Conservation (phyloP, 495 filamentous ascomycete genomes). For the Trichoderma erinaceum region DNA sequence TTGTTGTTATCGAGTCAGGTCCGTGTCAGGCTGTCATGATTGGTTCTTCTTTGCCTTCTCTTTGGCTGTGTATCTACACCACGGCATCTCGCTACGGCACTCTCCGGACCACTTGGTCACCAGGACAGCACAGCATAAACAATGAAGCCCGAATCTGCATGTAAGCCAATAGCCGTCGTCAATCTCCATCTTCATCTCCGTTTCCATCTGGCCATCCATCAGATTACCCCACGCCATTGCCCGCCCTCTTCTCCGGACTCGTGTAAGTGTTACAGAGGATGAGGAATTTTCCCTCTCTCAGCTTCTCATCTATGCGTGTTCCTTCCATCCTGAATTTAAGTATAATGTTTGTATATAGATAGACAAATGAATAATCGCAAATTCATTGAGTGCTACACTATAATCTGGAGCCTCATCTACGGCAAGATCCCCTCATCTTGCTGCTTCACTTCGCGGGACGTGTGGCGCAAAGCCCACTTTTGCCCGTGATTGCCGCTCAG, state of each 20-base stretch:
- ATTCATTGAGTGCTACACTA: not conserved
- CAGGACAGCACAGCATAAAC: not conserved
- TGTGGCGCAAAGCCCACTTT: conserved; percentile 6
- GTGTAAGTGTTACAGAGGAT: no score
- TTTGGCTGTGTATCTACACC: no score
- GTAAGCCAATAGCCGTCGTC: not conserved
- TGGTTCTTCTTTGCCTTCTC: no score
- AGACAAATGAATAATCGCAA: no score
- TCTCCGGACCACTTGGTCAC: not conserved
- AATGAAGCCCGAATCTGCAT: not conserved
- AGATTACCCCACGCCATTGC: not conserved
- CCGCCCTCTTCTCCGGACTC: no score
- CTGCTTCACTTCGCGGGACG: not conserved
- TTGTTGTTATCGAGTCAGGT: no score
- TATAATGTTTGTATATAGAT: no score
- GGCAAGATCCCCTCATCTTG: not conserved
- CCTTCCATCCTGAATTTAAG: no score
- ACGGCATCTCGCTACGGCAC: no score
- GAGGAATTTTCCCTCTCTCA: no score
- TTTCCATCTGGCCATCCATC: not conserved
- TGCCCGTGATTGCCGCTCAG: conserved; percentile 2
- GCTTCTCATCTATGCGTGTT: no score
- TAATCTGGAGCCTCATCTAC: not conserved
- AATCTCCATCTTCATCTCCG: not conserved
- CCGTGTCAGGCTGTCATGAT: no score